Evolutionary conservation across 2,329 filamentous ascomycete genomes (phyloP).

Genomic region (Biscogniauxia marginata): DNA sequence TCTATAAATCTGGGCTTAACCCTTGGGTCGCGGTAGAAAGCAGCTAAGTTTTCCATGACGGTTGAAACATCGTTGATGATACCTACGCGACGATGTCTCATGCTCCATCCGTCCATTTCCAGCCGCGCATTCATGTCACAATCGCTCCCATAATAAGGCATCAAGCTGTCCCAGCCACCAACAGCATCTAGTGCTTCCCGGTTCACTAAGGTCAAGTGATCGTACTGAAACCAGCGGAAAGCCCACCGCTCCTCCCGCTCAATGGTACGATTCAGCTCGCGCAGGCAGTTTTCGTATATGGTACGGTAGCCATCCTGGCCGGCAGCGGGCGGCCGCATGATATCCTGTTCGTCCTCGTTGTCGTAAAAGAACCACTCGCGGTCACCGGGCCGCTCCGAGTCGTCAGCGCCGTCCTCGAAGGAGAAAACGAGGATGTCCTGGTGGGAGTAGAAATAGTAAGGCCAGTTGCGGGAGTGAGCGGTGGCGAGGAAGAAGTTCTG

Average conservation of each 20-base stretch:
- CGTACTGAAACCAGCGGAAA: slow-evolving; percentile 40
- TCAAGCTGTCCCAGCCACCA: slow-evolving; percentile 49
- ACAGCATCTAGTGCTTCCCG: slow-evolving; percentile 42
- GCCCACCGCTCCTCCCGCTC: slow-evolving; percentile 46
- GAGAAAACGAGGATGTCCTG: slow-evolving; percentile 47
- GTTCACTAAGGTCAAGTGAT: slow-evolving; percentile 49
- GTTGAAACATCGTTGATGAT: slow-evolving; percentile 40
- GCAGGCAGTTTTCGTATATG: slow-evolving; percentile 32
- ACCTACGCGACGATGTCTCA: slow-evolving; percentile 33
- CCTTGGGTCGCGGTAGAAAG: slow-evolving; percentile 36
- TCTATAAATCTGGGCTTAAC: slow-evolving; percentile 31
- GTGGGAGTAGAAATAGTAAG: slow-evolving; percentile 53
- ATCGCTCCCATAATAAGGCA: slow-evolving; percentile 50
- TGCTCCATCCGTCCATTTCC: slow-evolving; percentile 37
- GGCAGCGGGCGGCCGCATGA: slow-evolving; percentile 25
- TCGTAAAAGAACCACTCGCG: slow-evolving; percentile 31
- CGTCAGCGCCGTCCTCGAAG: slow-evolving; percentile 35
- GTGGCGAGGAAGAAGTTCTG: slow-evolving; percentile 52
- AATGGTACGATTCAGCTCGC: slow-evolving; percentile 29
- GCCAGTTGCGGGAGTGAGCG: slow-evolving; percentile 43
- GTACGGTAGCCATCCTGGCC: slow-evolving; percentile 30
- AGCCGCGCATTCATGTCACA: slow-evolving; percentile 46
- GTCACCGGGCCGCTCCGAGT: slow-evolving; percentile 25
- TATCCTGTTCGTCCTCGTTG: slow-evolving; percentile 30
- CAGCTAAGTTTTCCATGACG: slow-evolving; percentile 38